phyloP scores from a whole-genome alignment of 148 eudicot species.

The Camellia japonica region DNA sequence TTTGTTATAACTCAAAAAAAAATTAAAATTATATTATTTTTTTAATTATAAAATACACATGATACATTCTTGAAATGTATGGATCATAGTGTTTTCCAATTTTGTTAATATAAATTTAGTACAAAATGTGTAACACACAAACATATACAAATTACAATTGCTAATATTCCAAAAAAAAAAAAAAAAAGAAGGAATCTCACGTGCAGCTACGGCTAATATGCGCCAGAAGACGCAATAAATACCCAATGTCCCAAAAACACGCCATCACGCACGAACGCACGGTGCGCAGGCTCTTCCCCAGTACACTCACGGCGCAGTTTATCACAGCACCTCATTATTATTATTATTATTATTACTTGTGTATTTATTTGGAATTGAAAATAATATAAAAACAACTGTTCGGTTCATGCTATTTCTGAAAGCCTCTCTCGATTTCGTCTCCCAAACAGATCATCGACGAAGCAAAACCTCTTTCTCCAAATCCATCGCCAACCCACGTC shows the following conservation, averaged over 20 bases:
- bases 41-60: too few species aligned
- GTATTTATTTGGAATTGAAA: background rate
- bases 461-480: conserved; percentile 12
- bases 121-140: too few species aligned
- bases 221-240: conserved; percentile 2
- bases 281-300: conserved; percentile 17
- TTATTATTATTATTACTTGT: background rate
- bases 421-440: conserved; percentile 42
- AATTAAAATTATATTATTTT: too few species aligned
- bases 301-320: conserved; percentile 8
- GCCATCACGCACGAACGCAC: background rate
- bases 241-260: background rate
- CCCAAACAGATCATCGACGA: conserved; percentile 26
- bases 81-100: too few species aligned
- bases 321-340: background rate
- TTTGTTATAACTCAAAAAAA: too few species aligned
- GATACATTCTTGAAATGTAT: too few species aligned
- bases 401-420: conserved; percentile 17
- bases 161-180: background rate
- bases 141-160: too few species aligned
- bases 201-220: conserved; percentile 14
- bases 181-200: background rate
- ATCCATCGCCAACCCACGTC: conserved; percentile 27
- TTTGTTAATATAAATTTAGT: too few species aligned
- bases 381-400: conserved; percentile 5